Evolutionary conservation across 352 stramenopile genomes (phyloP).

Genomic region (Globisporangium irregulare): DNA sequence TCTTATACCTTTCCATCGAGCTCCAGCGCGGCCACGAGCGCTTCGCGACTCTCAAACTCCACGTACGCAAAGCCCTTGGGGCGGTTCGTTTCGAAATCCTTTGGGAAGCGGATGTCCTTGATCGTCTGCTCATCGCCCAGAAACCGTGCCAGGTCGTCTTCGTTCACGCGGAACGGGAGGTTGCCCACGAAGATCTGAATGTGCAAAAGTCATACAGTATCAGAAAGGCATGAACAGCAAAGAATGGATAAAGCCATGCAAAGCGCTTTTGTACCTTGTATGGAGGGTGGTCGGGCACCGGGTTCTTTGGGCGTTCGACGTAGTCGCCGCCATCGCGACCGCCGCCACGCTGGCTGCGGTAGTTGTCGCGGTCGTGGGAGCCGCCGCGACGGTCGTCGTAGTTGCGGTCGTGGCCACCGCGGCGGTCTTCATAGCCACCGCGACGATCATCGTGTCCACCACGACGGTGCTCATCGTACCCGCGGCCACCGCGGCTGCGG

Average conservation of each 20-base stretch:
- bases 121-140: slow-evolving; percentile 48
- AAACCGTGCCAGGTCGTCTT: slow-evolving; percentile 74
- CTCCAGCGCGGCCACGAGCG: slow-evolving; percentile 60
- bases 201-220: background rate
- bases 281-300: slow-evolving; percentile 67
- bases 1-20: slow-evolving; percentile 37
- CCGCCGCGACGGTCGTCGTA: slow-evolving; percentile 12
- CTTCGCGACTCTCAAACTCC: slow-evolving; percentile 68
- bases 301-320: slow-evolving; percentile 61
- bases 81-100: slow-evolving; percentile 60
- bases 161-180: slow-evolving; percentile 62
- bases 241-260: background rate
- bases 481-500: slow-evolving; percentile 27
- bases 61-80: slow-evolving; percentile 86
- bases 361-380: slow-evolving; percentile 12
- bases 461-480: slow-evolving; percentile 21
- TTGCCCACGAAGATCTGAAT: slow-evolving; percentile 79
- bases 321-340: slow-evolving; percentile 24
- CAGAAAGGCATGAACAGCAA: background rate
- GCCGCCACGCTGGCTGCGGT: slow-evolving; percentile 5
- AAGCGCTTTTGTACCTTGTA: slow-evolving; percentile 54
- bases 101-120: slow-evolving; percentile 64
- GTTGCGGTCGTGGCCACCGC: slow-evolving; percentile 14
- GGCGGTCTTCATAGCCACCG: slow-evolving; percentile 28
- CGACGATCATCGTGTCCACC: slow-evolving; percentile 22